Evolutionary conservation across 495 filamentous ascomycete species (phyloP).

Genomic region (Physcia stellaris): DNA sequence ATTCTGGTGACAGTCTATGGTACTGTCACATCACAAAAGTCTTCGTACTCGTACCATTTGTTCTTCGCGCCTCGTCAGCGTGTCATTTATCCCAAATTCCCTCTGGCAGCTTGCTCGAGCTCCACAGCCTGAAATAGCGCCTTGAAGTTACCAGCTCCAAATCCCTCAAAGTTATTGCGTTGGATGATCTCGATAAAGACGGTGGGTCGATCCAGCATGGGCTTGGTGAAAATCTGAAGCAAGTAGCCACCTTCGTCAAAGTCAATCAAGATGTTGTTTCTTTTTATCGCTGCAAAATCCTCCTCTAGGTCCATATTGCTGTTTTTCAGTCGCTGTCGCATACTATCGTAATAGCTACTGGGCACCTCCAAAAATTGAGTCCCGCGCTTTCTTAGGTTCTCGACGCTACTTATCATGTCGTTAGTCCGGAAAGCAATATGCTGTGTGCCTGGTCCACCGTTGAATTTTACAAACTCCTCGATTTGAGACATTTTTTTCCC

Average conservation of each 20-base stretch:
- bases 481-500: conserved; percentile 83
- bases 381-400: conserved; percentile 59
- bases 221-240: conserved; percentile 80
- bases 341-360: conserved; percentile 64
- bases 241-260: conserved; percentile 85
- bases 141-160: conserved; percentile 93
- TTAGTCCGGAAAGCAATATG: conserved; percentile 74
- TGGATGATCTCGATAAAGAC: conserved; percentile 94
- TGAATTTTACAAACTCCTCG: conserved; percentile 84
- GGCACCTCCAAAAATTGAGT: conserved; percentile 86
- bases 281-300: conserved; percentile 58
- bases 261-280: conserved; percentile 73
- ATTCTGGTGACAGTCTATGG: too few relatives aligned
- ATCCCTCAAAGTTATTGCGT: conserved; percentile 71
- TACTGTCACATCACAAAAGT: too few relatives aligned
- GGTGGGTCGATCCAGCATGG: conserved; percentile 81
- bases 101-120: conserved; percentile 52
- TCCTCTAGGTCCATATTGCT: conserved; percentile 46
- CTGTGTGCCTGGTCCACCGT: conserved; percentile 75
- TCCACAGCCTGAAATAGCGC: conserved; percentile 87
- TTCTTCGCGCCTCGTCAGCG: too few relatives aligned
- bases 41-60: too few relatives aligned
- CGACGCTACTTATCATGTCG: conserved; percentile 64
- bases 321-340: conserved; percentile 50
- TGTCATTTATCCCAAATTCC: too few relatives aligned